A percentile compares a stretch with the other conserved stretches of the same genome.
Evolutionary conservation across 2,329 filamentous ascomycete genomes (phyloP).

Genomic region (Penicillium brasilianum): DNA sequence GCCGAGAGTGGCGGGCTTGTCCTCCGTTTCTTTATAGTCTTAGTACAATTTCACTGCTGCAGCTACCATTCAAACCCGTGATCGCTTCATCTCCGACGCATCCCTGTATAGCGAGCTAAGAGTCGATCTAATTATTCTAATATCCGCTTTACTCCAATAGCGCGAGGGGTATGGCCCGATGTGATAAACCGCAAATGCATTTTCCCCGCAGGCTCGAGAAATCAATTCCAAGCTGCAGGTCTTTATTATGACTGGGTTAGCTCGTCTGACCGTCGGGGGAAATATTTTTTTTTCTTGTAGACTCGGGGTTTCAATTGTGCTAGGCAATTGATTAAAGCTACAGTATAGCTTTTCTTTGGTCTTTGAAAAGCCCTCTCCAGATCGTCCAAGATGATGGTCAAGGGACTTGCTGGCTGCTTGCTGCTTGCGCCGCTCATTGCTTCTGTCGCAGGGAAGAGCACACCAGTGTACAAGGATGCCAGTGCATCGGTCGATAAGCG

Average conservation of each 20-base stretch:
- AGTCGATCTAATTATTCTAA: constrained; percentile 12
- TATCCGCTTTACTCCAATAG: constrained; percentile 5
- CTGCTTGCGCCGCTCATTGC: constrained; percentile 35
- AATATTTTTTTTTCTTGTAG: not conserved
- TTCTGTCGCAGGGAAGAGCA: constrained; percentile 23
- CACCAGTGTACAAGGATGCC: constrained; percentile 64
- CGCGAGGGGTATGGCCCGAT: not conserved
- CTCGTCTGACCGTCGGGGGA: not conserved
- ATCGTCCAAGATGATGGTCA: constrained; percentile 21
- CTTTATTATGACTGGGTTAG: not conserved
- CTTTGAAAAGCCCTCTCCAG: not conserved
- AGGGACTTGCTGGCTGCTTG: constrained; percentile 30
- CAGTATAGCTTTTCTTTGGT: not conserved
- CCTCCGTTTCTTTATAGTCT: constrained; percentile 28
- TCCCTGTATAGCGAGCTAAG: constrained; percentile 2
- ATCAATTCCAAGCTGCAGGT: not conserved
- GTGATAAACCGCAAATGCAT: constrained; percentile 7
- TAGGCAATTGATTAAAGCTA: not conserved
- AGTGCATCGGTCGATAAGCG: constrained; percentile 66
- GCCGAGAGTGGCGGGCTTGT: constrained; percentile 8
- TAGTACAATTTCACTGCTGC: constrained; percentile 19
- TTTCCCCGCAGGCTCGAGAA: constrained; percentile 15
- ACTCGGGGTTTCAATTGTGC: not conserved
- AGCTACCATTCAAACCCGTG: not conserved
- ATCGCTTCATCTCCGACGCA: constrained; percentile 21